A percentile compares a stretch with the other conserved stretches of the same genome.
These are phyloP conservation scores for Simplicillium sp. DNA, from an alignment of 2,329 filamentous ascomycete genomes.

Conservation along the genomic window DNA sequence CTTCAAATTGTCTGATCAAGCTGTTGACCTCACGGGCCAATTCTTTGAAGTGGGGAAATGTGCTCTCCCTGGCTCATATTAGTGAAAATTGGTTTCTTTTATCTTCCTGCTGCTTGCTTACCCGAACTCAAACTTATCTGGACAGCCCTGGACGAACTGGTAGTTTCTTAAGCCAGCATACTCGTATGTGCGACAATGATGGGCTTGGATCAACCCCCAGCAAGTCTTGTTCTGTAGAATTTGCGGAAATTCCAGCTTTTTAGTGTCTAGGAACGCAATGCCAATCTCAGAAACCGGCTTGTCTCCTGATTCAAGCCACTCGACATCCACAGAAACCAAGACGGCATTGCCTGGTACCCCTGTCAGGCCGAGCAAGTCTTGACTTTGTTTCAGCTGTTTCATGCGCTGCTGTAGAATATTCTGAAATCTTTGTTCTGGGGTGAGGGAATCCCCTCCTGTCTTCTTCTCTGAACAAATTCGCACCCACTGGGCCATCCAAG, in stretches of 20 bases:
- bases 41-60: constrained; percentile 22
- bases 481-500: constrained; percentile 23
- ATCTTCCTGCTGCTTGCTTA: constrained; percentile 21
- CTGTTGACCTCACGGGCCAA: constrained; percentile 25
- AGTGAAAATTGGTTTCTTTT: neutral
- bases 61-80: constrained; percentile 25
- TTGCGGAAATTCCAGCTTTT: constrained; percentile 36
- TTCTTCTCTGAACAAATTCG: constrained; percentile 22
- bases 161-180: constrained; percentile 56
- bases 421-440: constrained; percentile 22
- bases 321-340: constrained; percentile 73
- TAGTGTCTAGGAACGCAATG: constrained; percentile 69
- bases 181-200: constrained; percentile 72
- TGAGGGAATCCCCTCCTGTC: constrained; percentile 28
- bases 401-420: constrained; percentile 39
- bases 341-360: constrained; percentile 27
- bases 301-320: constrained; percentile 63
- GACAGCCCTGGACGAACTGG: constrained; percentile 61
- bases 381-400: constrained; percentile 51
- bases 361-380: constrained; percentile 60
- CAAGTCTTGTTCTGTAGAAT: constrained; percentile 56
- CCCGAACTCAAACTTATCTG: constrained; percentile 69
- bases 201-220: constrained; percentile 54
- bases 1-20: constrained; percentile 21
- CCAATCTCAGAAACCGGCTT: constrained; percentile 75